Evolutionary conservation across 345 rosid species (phyloP).

Genomic region (thale cress (Arabidopsis thaliana)): TAIR10.1 NC_003074.8:6329001-6329500

Average conservation of each 20-base stretch:
- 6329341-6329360: constrained; percentile 83
- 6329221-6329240: constrained; percentile 79
- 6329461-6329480: constrained; percentile 78
- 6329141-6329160: constrained; percentile 88
- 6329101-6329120: constrained; percentile 60
- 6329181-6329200: constrained; percentile 78
- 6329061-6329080: constrained; percentile 27
- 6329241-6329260: constrained; percentile 71
- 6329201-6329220: constrained; percentile 87
- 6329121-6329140: constrained; percentile 76
- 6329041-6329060: not conserved
- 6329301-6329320: constrained; percentile 98
- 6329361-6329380: constrained; percentile 91
- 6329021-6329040: constrained; percentile 48
- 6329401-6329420: not conserved
- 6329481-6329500: constrained; percentile 69
- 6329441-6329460: constrained; percentile 27
- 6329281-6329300: constrained; percentile 74
- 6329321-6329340: constrained; percentile 90
- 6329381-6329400: constrained; percentile 40
- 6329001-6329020: constrained; percentile 72
- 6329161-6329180: constrained; percentile 91
- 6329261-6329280: constrained; percentile 88
- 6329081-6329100: not conserved
- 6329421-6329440: not conserved